Conservation (phyloP, 306 rosid species). For the Malus domestica region DNA sequence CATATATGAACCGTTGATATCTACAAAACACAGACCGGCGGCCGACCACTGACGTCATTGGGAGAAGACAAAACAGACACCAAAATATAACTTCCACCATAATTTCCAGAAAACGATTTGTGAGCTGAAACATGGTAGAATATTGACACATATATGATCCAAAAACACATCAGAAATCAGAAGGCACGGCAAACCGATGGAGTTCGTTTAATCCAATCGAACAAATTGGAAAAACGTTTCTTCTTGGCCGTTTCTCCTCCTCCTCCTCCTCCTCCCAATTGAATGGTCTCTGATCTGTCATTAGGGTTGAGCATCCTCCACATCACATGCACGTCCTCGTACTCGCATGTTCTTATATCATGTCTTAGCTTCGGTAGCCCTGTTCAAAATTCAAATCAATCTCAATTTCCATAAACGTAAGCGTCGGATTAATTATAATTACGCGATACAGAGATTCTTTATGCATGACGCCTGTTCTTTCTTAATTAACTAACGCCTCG, state of each 20-base stretch:
- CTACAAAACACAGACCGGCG: neutral
- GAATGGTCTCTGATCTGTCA: slow-evolving; percentile 30
- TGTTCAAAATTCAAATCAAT: slow-evolving; percentile 10
- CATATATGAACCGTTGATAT: neutral
- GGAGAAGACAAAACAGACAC: neutral
- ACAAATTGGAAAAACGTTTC: slow-evolving; percentile 27
- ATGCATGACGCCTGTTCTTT: too few relatives aligned
- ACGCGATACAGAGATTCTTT: neutral
- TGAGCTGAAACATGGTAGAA: too few relatives aligned
- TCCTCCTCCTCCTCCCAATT: neutral
- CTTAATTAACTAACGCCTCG: too few relatives aligned
- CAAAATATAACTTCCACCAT: neutral
- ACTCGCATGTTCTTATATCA: slow-evolving; percentile 64
- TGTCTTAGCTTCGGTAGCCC: slow-evolving; percentile 49
- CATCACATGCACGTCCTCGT: slow-evolving; percentile 79
- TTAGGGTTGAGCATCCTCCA: slow-evolving; percentile 74
- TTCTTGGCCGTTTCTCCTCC: slow-evolving; percentile 12
- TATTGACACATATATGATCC: neutral
- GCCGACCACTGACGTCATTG: neutral
- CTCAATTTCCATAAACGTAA: neutral
- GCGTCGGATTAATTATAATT: neutral
- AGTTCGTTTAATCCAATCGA: slow-evolving; percentile 55
- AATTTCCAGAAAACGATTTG: too few relatives aligned
- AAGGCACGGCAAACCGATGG: slow-evolving; percentile 27
- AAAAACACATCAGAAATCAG: neutral